Evolutionary conservation across 2,329 filamentous ascomycete genomes (phyloP).

Genomic region (Verticillium nubilum): DNA sequence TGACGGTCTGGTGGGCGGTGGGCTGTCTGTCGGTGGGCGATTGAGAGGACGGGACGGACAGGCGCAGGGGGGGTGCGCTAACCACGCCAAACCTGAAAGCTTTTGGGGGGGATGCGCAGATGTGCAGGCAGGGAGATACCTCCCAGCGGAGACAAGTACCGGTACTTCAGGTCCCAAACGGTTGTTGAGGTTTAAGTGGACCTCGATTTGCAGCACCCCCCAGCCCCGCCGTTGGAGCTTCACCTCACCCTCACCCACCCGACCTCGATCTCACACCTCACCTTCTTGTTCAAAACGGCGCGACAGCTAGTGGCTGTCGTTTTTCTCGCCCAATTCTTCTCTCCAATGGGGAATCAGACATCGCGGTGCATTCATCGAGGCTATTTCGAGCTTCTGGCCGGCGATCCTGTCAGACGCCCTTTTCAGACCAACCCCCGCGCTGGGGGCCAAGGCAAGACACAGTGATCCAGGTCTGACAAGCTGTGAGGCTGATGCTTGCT

Average conservation of each 20-base stretch:
- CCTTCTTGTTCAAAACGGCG: neutral
- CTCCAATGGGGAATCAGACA: neutral
- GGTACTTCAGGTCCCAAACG: neutral
- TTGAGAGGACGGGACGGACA: neutral
- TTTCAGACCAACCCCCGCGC: neutral
- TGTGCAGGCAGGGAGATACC: constrained; percentile 4
- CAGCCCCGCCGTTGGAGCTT: neutral
- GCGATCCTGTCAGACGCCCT: neutral
- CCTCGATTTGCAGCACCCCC: constrained; percentile 3
- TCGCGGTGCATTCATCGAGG: neutral
- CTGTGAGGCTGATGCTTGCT: neutral
- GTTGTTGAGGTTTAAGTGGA: constrained; percentile 16
- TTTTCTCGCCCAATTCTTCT: neutral
- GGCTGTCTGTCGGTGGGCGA: neutral
- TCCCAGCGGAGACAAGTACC: constrained; percentile 9
- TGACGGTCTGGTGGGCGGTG: neutral
- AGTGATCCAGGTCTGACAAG: neutral
- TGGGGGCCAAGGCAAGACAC: neutral
- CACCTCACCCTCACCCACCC: neutral
- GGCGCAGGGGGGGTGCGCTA: neutral
- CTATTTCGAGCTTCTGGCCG: neutral
- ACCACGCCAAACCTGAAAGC: neutral
- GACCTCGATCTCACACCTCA: neutral
- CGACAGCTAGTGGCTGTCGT: neutral
- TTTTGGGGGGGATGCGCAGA: neutral